Conservation (phyloP, 1,284 basidiomycete genomes). For the Microbotryum lychnidis-dioicae region DNA sequence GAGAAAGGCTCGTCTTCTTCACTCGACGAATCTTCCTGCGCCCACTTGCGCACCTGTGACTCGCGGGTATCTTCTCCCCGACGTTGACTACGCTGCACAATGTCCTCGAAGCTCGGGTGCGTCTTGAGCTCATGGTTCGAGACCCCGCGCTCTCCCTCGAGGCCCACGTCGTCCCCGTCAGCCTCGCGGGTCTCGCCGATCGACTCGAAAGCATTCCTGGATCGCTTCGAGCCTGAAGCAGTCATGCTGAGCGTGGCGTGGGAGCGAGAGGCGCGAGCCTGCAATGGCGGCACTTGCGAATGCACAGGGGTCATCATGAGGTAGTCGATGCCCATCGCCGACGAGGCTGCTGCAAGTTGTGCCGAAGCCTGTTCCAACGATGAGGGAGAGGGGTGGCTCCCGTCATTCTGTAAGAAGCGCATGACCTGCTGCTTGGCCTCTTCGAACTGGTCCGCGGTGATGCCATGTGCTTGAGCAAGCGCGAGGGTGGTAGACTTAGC, state of each 20-base stretch:
- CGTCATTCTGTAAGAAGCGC: conserved; percentile 13
- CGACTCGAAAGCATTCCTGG: no score
- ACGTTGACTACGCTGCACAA: conserved; percentile 7
- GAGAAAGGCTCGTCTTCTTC: conserved; percentile 1
- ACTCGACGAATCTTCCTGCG: conserved; percentile 15
- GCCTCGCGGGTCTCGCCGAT: no score
- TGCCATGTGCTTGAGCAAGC: conserved; percentile 14
- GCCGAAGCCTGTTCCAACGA: no score
- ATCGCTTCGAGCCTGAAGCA: no score
- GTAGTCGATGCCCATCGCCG: no score
- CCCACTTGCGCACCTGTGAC: conserved; percentile 20
- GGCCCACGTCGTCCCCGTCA: no score
- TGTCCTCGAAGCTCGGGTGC: conserved; percentile 15
- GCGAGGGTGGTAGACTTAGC: conserved; percentile 1
- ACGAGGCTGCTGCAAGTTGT: no score
- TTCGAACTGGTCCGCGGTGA: conserved; percentile 23
- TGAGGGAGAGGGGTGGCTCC: no score
- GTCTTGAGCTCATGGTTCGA: neutral
- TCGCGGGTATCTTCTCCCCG: conserved; percentile 1
- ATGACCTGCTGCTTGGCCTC: conserved; percentile 18
- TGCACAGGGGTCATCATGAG: no score
- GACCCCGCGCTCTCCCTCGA: neutral
- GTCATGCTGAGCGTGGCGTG: no score
- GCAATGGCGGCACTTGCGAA: no score
- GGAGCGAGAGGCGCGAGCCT: no score